These are phyloP conservation scores for Bathelium albidoporum DNA, from an alignment of 495 filamentous ascomycete species.

Conservation along the genomic window DNA sequence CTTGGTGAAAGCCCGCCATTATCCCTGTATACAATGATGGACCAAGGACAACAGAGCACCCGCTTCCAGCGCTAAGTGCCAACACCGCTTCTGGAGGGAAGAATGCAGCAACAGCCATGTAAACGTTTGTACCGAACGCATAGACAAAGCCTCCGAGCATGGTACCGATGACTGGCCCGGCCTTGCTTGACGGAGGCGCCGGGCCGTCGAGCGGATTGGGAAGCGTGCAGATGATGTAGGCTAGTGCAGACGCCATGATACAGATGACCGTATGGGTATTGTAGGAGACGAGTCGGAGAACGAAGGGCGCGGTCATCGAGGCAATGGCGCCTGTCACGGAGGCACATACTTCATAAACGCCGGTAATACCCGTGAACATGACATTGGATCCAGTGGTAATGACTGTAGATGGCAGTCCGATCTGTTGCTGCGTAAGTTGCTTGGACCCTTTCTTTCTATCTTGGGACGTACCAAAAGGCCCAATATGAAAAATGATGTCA, in stretches of 20 bases:
- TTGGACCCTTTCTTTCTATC: neutral
- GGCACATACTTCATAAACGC: neutral
- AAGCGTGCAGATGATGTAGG: neutral
- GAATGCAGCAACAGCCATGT: neutral
- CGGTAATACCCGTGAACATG: neutral
- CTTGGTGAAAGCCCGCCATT: neutral
- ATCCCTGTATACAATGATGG: neutral
- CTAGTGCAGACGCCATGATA: neutral
- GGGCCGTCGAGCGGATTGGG: neutral
- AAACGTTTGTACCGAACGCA: neutral
- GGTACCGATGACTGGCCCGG: neutral
- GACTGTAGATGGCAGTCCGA: neutral
- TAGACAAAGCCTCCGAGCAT: neutral
- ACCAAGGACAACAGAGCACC: neutral
- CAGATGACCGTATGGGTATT: neutral
- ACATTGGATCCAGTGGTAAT: neutral
- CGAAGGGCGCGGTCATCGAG: neutral
- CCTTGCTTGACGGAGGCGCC: neutral
- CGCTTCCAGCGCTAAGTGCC: neutral
- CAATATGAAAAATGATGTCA: neutral
- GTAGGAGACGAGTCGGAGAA: neutral
- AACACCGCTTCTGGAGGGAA: neutral
- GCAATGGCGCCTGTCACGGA: neutral
- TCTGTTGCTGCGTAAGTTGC: neutral
- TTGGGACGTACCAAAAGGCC: neutral